These are phyloP conservation scores for Dactylellina haptotyla DNA, from an alignment of 2,329 filamentous ascomycete genomes.

Conservation along the genomic window DNA sequence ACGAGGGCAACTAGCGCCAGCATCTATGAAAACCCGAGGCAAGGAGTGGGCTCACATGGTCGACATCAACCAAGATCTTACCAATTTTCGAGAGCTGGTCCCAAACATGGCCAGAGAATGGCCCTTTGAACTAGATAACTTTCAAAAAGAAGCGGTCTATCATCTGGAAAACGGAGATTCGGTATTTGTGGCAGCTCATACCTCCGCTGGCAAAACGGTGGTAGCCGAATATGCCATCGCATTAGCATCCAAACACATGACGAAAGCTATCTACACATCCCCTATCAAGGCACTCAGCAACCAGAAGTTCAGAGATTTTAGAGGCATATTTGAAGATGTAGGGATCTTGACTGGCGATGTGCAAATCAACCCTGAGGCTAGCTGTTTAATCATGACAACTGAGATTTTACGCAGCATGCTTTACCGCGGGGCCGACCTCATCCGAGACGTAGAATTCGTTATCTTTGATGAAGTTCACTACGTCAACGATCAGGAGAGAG, in stretches of 20 bases:
- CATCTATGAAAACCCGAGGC: slow-evolving; percentile 68
- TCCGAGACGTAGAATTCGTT: slow-evolving; percentile 96
- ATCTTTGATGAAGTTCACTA: slow-evolving; percentile 99
- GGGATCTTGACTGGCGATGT: slow-evolving; percentile 97
- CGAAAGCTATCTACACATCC: slow-evolving; percentile 98
- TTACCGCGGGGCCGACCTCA: slow-evolving; percentile 92
- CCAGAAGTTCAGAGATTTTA: slow-evolving; percentile 97
- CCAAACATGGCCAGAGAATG: slow-evolving; percentile 96
- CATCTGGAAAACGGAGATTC: slow-evolving; percentile 96
- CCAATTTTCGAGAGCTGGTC: slow-evolving; percentile 92
- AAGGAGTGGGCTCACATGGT: slow-evolving; percentile 99
- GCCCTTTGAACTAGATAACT: slow-evolving; percentile 97
- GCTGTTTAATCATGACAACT: slow-evolving; percentile 98
- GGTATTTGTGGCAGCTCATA: slow-evolving; percentile 97
- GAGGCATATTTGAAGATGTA: slow-evolving; percentile 89
- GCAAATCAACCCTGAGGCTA: slow-evolving; percentile 96
- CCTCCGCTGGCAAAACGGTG: slow-evolving; percentile 96
- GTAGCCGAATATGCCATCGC: slow-evolving; percentile 98
- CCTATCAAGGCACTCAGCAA: slow-evolving; percentile 98
- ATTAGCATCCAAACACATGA: slow-evolving; percentile 97
- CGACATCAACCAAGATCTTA: slow-evolving; percentile 88
- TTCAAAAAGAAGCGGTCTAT: slow-evolving; percentile 98
- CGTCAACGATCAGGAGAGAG: slow-evolving; percentile 89
- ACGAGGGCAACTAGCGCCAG: slow-evolving; percentile 77
- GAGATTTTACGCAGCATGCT: slow-evolving; percentile 98